Percentiles rank a stretch among this genome's conserved stretches.
Evolutionary conservation across 441 rosid genomes (phyloP).

Genomic region (Lepidium campestre): DNA sequence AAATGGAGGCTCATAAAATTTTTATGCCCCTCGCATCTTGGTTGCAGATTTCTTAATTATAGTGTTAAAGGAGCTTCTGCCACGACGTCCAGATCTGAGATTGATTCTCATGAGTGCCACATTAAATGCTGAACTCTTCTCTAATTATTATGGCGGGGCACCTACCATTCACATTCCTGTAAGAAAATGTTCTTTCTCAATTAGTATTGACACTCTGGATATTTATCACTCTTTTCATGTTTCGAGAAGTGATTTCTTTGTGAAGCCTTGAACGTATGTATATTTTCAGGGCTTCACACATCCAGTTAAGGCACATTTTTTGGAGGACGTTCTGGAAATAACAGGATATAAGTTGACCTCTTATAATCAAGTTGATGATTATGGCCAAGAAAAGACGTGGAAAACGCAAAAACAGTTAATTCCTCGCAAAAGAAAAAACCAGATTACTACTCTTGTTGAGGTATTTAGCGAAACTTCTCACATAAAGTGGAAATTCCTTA

Average conservation of each 20-base stretch:
- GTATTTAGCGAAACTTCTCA: conserved; percentile 30
- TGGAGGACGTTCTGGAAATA: conserved; percentile 86
- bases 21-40: background rate
- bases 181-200: conserved; percentile 13
- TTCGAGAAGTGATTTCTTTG: background rate
- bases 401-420: conserved; percentile 90
- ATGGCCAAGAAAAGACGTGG: conserved; percentile 98
- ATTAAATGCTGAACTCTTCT: conserved; percentile 91
- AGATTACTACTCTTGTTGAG: conserved; percentile 94
- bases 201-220: conserved; percentile 16
- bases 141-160: conserved; percentile 81
- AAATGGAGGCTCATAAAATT: background rate
- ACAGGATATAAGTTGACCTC: conserved; percentile 87
- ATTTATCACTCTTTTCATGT: background rate
- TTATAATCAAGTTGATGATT: conserved; percentile 95
- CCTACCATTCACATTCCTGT: conserved; percentile 94
- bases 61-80: conserved; percentile 94
- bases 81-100: conserved; percentile 90
- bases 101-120: conserved; percentile 98
- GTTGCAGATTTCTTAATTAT: conserved; percentile 81
- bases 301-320: conserved; percentile 78
- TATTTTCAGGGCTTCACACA: conserved; percentile 76
- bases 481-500: conserved; percentile 2
- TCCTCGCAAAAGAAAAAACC: conserved; percentile 90
- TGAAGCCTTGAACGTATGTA: background rate